Evolutionary conservation across 257 asterid species (phyloP).

Genomic region (Nicotiana benthamiana): DNA sequence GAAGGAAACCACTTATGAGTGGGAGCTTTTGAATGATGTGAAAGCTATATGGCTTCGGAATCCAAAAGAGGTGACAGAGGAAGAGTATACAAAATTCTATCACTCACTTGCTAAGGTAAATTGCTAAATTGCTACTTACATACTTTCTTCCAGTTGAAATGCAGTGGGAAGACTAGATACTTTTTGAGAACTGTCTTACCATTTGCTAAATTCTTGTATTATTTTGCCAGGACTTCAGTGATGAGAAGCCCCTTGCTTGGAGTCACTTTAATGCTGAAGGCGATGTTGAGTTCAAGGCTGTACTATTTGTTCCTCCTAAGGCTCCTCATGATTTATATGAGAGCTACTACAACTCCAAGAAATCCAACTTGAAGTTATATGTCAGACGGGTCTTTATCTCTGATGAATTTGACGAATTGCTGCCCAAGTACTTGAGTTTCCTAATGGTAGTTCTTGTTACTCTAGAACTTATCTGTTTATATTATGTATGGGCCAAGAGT

Average conservation of each 20-base stretch:
- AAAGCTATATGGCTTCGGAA: constrained; percentile 89
- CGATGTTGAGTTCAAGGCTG: constrained; percentile 91
- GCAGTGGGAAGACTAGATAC: not conserved
- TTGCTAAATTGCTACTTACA: constrained; percentile 4
- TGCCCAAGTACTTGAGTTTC: constrained; percentile 89
- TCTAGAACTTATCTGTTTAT: not conserved
- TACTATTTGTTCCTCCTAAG: constrained; percentile 83
- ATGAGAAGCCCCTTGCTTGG: constrained; percentile 81
- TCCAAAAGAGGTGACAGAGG: constrained; percentile 90
- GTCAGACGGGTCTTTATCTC: constrained; percentile 90
- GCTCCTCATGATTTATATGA: constrained; percentile 91
- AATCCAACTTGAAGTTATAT: constrained; percentile 73
- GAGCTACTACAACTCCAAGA: constrained; percentile 75
- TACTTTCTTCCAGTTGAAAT: too few relatives aligned
- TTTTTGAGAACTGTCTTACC: not conserved
- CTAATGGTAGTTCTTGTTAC: constrained; percentile 45
- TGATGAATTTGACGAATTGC: constrained; percentile 86
- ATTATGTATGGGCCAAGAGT: not conserved
- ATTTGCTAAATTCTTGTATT: not conserved
- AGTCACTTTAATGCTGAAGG: constrained; percentile 96
- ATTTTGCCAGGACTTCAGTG: constrained; percentile 60
- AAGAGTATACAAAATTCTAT: constrained; percentile 75
- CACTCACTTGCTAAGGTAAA: constrained; percentile 78
- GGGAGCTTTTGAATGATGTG: constrained; percentile 90
- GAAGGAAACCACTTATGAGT: constrained; percentile 67